Evolutionary conservation across 1,284 basidiomycete species (phyloP).

Genomic region (Ganoderma leucocontextum): DNA sequence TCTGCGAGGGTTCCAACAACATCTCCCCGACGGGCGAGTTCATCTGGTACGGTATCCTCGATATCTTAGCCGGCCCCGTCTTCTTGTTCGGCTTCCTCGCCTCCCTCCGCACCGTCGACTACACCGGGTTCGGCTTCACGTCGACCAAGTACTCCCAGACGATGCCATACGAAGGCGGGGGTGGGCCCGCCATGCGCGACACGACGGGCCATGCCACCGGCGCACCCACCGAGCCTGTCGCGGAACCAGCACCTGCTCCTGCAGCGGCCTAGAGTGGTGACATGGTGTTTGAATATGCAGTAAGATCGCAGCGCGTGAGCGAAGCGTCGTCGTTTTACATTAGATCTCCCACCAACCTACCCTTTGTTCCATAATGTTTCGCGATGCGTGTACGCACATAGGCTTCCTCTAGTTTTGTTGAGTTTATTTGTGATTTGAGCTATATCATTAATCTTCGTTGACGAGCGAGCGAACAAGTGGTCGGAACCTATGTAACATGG

Average conservation of each 20-base stretch:
- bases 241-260: background rate
- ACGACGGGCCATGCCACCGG: background rate
- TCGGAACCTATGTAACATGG: background rate
- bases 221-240: background rate
- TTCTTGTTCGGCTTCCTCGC: conserved; percentile 49
- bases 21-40: conserved; percentile 54
- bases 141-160: conserved; percentile 8
- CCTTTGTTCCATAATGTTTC: background rate
- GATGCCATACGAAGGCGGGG: background rate
- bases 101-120: conserved; percentile 40
- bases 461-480: background rate
- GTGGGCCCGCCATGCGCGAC: background rate
- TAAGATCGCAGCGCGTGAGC: background rate
- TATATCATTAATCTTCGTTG: background rate
- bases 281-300: background rate
- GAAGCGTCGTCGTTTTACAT: background rate
- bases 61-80: conserved; percentile 62
- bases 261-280: background rate
- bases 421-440: background rate
- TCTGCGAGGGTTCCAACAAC: conserved; percentile 56
- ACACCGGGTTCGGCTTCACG: conserved; percentile 15
- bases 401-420: background rate
- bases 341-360: background rate
- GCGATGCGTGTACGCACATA: background rate
- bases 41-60: conserved; percentile 69